Evolutionary conservation across 257 asterid genomes (phyloP), one percentile per base, ranked within the genome.

Genomic region (Hygrophila difformis): DNA sequence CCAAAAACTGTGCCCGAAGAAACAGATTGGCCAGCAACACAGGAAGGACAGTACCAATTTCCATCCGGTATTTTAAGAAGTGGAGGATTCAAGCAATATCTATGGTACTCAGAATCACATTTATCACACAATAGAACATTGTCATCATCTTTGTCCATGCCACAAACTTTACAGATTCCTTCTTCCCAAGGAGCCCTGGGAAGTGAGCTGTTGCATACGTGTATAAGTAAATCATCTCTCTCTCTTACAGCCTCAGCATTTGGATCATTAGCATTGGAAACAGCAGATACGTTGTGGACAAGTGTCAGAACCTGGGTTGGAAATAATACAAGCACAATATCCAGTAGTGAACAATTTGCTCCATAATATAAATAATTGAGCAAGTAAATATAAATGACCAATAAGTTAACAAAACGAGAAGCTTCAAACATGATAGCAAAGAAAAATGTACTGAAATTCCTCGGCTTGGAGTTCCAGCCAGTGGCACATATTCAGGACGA

Each of bases 121-220:
- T 60, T 75, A 61, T 89, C 96, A 58, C 98, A 85, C 63, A 89
- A 62, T 8, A 89, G 79, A 24, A 85, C 94, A 61, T 73, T 85
- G 57, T 79, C 87, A 44, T 89, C 96, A 61, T 89, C 94, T 70
- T 74, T 89, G 73, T 89, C 98, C 84, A 79, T 80, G 57, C 94
- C 93, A 55, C 98, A 89, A 34, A 80, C 94, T 72, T 85, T 85
- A 59, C 98, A 89, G 43, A 89, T 55, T n/a, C 96, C 94, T 18
- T 82, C 96, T 36, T 91, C 99, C 99, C 99, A 91, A 44, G 99
- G 96, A 56, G 96, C 95, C 75, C 74, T 76, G 21, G 99, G 99
- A 57, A 91, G 79, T 20, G 73, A 56, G 63, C 71, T 74, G 54
- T 72, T 84, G 39, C 68, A 65, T 44, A 67, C 70, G 20, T 38